Base-by-base conservation (phyloP, 176 grass and related monocot genomes). In the Lolium rigidum region DNA sequence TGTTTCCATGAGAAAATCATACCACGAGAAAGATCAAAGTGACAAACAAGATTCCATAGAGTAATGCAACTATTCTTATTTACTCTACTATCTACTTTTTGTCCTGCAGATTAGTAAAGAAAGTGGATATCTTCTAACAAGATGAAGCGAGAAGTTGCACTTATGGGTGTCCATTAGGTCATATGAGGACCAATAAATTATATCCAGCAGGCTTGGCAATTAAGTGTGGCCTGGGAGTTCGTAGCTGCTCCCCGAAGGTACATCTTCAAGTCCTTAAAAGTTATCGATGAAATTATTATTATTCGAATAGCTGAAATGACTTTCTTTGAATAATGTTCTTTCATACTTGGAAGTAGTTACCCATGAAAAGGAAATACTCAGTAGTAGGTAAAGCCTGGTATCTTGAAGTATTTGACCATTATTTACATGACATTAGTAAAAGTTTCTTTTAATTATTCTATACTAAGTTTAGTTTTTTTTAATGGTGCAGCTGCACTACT, bases 91-190 rank as follows among this genome's bases (percentile, higher is more conserved):
- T n/a, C n/a, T n/a, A n/a, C n/a, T n/a, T 61, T 17, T 86, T 44
- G 24, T 54, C 64, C 14, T 83, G 31, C 86, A 98, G 96, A 94
- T 51, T 98, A 83, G 90, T 84, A 46, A 98, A 92, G 88, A 98
- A 95, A 91, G 93, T 98, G 55, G 93, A 95, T 76, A 98, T 93
- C 78, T 88, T 98, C 94, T 41, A 98, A 95, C 90, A 98, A 96
- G 84, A 94, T 98, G 92, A 94, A 94, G 83, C 92, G 94, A 68
- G 93, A 98, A 60, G 97, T 99, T 58, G 88, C 94, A 92, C 86
- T 94, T 72, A 96, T 99, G 87, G 90, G 92, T 64, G 88, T 82
- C 0, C 83, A n/a, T n/a, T n/a, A n/a, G n/a, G n/a, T n/a, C n/a
- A n/a, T n/a, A 89, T 20, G 96, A 96, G 84, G 94, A 99, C 70